Evolutionary conservation across 2,329 filamentous ascomycete species (phyloP).

Genomic region (Pestalotiopsis sp.): DNA sequence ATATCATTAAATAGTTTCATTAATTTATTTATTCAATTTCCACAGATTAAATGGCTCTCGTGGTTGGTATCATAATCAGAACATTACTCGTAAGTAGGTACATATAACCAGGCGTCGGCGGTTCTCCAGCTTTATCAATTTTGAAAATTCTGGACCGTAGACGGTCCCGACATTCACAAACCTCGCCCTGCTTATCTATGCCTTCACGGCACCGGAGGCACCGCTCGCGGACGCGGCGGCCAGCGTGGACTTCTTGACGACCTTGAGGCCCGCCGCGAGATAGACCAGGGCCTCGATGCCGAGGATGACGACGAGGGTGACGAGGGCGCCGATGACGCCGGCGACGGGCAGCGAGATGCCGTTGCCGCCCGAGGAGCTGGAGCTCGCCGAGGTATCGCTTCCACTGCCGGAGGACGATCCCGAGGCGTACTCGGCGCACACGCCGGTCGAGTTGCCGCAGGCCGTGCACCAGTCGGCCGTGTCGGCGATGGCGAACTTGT

Average conservation of each 20-base stretch:
- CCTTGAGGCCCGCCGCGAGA: slow-evolving; percentile 44
- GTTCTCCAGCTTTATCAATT: too few relatives aligned
- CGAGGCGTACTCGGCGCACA: slow-evolving; percentile 55
- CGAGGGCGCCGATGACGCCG: slow-evolving; percentile 78
- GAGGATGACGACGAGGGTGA: slow-evolving; percentile 56
- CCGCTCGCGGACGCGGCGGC: slow-evolving; percentile 17
- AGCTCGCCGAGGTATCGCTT: slow-evolving; percentile 24
- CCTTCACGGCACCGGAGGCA: slow-evolving; percentile 10
- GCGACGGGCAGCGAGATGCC: slow-evolving; percentile 73
- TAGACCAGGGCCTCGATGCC: slow-evolving; percentile 47
- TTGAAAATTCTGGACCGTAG: too few relatives aligned
- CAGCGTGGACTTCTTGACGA: slow-evolving; percentile 51
- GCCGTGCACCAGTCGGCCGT: slow-evolving; percentile 72
- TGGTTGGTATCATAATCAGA: too few relatives aligned
- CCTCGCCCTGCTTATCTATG: neutral
- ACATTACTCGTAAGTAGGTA: too few relatives aligned
- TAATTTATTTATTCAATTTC: too few relatives aligned
- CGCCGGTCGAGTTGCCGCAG: slow-evolving; percentile 74
- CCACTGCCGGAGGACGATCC: slow-evolving; percentile 14
- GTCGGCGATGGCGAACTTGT: slow-evolving; percentile 67
- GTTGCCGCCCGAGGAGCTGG: slow-evolving; percentile 25
- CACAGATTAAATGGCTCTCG: too few relatives aligned
- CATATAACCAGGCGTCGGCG: too few relatives aligned
- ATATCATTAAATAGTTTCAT: too few relatives aligned
- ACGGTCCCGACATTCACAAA: too few relatives aligned